Conservation (phyloP, 352 stramenopile species). For the Pythium pectinolyticum region DNA sequence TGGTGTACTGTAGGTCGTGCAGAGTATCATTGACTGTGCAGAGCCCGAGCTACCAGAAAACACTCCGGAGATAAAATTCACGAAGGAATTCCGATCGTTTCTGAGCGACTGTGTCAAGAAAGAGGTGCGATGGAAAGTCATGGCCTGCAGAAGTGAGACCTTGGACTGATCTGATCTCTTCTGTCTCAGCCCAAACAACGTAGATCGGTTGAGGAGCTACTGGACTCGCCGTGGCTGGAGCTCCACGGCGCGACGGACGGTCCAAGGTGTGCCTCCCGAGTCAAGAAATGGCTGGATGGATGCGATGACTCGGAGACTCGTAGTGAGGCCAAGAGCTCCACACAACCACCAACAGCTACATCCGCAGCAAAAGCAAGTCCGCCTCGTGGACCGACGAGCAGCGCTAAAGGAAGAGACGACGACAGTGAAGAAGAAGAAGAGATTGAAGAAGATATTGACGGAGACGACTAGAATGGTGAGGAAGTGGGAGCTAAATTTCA, state of each 20-base stretch:
- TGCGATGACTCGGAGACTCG: background rate
- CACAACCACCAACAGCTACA: background rate
- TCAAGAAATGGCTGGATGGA: slow-evolving; percentile 38
- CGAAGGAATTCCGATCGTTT: slow-evolving; percentile 54
- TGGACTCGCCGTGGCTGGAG: slow-evolving; percentile 55
- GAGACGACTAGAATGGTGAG: no score
- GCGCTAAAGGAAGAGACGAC: slow-evolving; percentile 29
- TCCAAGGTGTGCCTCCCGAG: slow-evolving; percentile 29
- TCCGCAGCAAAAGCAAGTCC: background rate
- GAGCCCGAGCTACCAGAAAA: slow-evolving; percentile 45
- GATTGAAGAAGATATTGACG: slow-evolving; percentile 48
- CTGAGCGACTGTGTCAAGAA: slow-evolving; percentile 63
- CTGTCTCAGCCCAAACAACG: slow-evolving; percentile 47
- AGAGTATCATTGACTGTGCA: slow-evolving; percentile 69
- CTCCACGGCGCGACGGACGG: slow-evolving; percentile 47
- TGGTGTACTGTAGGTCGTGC: slow-evolving; percentile 46
- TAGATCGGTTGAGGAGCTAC: slow-evolving; percentile 55
- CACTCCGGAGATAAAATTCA: slow-evolving; percentile 37
- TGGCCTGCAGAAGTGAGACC: background rate
- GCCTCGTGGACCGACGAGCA: background rate
- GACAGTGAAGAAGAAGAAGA: slow-evolving; percentile 58
- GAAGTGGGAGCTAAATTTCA: no score
- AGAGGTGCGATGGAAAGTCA: slow-evolving; percentile 36
- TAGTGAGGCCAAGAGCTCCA: background rate
- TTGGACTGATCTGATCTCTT: background rate